Evolutionary conservation across 2,329 filamentous ascomycete species (phyloP).

Genomic region (Penicillium sp.): DNA sequence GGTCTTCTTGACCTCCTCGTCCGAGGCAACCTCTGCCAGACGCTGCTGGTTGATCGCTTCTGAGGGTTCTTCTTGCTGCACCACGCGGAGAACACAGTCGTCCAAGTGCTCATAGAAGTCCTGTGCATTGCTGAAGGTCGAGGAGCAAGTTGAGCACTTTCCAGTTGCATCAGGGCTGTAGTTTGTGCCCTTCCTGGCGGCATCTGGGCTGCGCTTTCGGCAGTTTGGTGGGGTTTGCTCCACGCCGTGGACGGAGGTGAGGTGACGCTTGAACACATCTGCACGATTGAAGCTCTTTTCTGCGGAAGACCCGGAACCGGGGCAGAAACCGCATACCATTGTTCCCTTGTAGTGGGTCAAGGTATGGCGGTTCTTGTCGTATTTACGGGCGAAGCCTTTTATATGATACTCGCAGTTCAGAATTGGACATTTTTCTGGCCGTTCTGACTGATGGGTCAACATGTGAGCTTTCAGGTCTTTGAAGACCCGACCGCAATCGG

Average conservation of each 20-base stretch:
- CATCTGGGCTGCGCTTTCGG: constrained; percentile 63
- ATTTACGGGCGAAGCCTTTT: constrained; percentile 92
- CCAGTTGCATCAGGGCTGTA: constrained; percentile 75
- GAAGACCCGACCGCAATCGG: constrained; percentile 80
- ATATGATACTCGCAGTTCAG: constrained; percentile 84
- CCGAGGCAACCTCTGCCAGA: constrained; percentile 57
- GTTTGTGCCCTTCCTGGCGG: constrained; percentile 62
- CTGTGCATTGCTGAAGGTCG: constrained; percentile 79
- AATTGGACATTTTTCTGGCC: constrained; percentile 92
- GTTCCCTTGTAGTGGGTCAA: constrained; percentile 95
- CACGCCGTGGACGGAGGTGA: constrained; percentile 85
- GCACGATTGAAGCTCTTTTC: constrained; percentile 96
- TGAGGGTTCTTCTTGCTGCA: constrained; percentile 56
- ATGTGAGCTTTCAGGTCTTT: constrained; percentile 92
- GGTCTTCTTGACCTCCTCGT: constrained; percentile 55
- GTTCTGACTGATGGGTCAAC: constrained; percentile 86
- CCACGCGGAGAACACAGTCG: constrained; percentile 62
- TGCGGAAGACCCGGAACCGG: constrained; percentile 77
- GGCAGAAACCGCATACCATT: constrained; percentile 95
- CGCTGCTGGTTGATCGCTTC: constrained; percentile 57
- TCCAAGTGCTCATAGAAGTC: constrained; percentile 97
- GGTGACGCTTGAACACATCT: constrained; percentile 91
- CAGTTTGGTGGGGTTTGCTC: constrained; percentile 92
- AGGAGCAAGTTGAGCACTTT: constrained; percentile 87
- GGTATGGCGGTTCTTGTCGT: constrained; percentile 93